phyloP scores from a whole-genome alignment of 805 yeast species.

The Saccharomycopsis sp. region DNA sequence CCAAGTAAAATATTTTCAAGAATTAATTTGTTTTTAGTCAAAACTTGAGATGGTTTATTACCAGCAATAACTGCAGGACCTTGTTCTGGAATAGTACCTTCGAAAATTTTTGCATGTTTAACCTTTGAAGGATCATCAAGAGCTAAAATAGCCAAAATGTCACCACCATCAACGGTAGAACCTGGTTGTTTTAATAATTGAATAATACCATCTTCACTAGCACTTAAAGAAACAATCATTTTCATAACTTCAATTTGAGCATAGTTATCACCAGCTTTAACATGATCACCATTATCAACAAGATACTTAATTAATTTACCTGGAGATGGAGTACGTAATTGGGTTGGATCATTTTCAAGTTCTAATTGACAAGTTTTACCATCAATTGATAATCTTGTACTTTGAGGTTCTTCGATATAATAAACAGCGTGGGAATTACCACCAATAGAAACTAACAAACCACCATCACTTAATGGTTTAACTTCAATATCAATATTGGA shows the following conservation, averaged over 20 bases:
- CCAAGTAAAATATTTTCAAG: constrained; percentile 78
- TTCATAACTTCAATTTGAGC: constrained; percentile 99
- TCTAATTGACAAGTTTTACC: constrained; percentile 91
- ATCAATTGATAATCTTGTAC: constrained; percentile 90
- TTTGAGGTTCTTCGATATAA: constrained; percentile 96
- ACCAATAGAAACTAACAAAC: constrained; percentile 74
- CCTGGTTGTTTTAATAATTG: constrained; percentile 97
- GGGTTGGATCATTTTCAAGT: constrained; percentile 96
- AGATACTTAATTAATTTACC: constrained; percentile 92
- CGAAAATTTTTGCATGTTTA: constrained; percentile 91
- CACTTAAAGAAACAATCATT: constrained; percentile 96
- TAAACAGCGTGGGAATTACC: constrained; percentile 93
- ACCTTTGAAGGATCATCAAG: constrained; percentile 96
- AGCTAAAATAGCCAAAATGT: constrained; percentile 87
- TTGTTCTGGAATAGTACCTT: constrained; percentile 82
- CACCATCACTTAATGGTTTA: constrained; percentile 88
- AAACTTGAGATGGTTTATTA: constrained; percentile 72
- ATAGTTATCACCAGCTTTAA: constrained; percentile 81
- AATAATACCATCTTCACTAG: constrained; percentile 87
- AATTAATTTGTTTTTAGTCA: constrained; percentile 44
- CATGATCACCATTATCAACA: constrained; percentile 93
- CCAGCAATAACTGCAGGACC: constrained; percentile 82
- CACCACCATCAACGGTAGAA: constrained; percentile 94
- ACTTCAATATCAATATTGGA: constrained; percentile 82
- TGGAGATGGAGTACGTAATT: constrained; percentile 96